Base-by-base conservation (phyloP, 192 early-diverging fungal species). In the Coemansia sp. region DNA sequence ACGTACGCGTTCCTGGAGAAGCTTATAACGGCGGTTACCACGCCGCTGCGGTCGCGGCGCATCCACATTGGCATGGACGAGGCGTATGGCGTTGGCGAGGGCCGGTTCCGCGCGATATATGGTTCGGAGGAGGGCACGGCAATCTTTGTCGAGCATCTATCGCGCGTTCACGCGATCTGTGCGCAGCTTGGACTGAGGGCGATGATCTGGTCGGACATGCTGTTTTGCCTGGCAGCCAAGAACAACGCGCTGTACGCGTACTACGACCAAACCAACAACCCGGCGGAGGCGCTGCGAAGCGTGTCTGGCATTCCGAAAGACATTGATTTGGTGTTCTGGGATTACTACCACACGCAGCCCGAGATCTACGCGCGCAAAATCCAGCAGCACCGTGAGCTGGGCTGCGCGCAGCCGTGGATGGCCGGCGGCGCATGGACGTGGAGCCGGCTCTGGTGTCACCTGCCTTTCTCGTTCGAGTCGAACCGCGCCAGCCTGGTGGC, bases 1-100 rank as follows among this genome's bases (percentile, higher is more conserved):
- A 93, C 92, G 2, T 95, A 92, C 60, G 82, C 80, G 25, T 77
- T 95, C 38, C 77, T 95, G 29, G 88, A 88, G 28, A 90, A 87
- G 56, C 70, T 94, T 40, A 84, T 94, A 19, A 79, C 65, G 12
- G 71, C 87, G 0, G 84, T 83, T 19, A 81, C 85, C 12, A 67
- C 79, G 16, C 89, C 91, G 22, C 73, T 94, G 31, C 67, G 88
- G 49, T 92, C 92, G 18, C 83, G 83, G 54, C 78, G 88, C 16
- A 93, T 95, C 55, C 92, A 93, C 60, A 83, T 95, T 64, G 92
- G 92, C 38, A 86, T 92, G 86, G 92, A 95, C 67, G 92, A 94
- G 76, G 90, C 92, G 6, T 83, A 89, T 58, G 92, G 92, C 46
- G 81, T 94, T 2, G 91, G 90, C 30, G 92, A 94, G 56, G 91